Percentiles rank a stretch among this genome's conserved stretches.
Evolutionary conservation across 495 filamentous ascomycete species (phyloP).

Genomic region (Talaromyces wortmannii): DNA sequence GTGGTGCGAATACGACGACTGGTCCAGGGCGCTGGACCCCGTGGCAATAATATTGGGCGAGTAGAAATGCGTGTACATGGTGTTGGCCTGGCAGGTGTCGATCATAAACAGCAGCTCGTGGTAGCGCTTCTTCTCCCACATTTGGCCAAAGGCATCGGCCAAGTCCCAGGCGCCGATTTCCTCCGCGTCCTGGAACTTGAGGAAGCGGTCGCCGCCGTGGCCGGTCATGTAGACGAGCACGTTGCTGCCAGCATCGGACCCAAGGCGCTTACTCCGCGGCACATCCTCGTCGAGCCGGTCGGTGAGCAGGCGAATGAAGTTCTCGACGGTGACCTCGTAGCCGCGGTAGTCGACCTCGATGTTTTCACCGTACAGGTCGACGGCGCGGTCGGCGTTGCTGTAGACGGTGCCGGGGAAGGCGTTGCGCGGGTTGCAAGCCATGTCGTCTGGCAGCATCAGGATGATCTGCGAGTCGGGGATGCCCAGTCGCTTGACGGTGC

Average conservation of each 20-base stretch:
- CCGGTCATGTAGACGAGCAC: conserved; percentile 99
- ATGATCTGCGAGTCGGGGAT: conserved; percentile 99
- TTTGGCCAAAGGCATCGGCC: conserved; percentile 97
- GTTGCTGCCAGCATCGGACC: conserved; percentile 91
- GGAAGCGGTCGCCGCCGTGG: conserved; percentile 95
- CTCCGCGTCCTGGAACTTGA: conserved; percentile 97
- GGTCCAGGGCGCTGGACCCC: conserved; percentile 85
- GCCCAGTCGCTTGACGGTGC: conserved; percentile 94
- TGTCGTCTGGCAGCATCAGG: conserved; percentile 98
- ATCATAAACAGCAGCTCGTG: conserved; percentile 99
- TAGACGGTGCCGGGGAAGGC: conserved; percentile 96
- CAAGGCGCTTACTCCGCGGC: conserved; percentile 82
- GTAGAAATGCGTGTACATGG: conserved; percentile 97
- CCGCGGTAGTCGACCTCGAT: conserved; percentile 98
- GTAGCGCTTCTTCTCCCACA: conserved; percentile 98
- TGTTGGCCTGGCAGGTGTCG: conserved; percentile 98
- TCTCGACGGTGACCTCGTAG: conserved; percentile 98
- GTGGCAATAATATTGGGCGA: conserved; percentile 96
- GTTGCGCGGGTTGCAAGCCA: conserved; percentile 98
- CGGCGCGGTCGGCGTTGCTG: conserved; percentile 92
- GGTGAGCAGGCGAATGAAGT: conserved; percentile 92
- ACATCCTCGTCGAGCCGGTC: conserved; percentile 90
- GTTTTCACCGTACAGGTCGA: conserved; percentile 96
- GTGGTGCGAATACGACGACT: conserved; percentile 93
- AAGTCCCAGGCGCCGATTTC: conserved; percentile 96